Conservation (phyloP, 352 stramenopile genomes). For the Elongisporangium prolatum region DNA sequence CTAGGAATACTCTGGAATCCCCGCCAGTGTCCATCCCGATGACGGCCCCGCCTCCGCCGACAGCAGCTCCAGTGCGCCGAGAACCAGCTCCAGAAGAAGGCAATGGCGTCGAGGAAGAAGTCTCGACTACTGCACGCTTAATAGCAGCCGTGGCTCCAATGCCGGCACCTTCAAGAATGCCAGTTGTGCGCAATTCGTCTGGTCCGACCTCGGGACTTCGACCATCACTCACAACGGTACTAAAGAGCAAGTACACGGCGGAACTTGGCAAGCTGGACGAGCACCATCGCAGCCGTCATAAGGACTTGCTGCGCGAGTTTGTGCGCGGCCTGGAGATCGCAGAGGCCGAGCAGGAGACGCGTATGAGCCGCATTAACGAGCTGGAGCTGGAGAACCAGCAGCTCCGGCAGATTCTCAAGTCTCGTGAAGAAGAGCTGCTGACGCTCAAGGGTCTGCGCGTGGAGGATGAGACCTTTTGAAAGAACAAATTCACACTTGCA, state of each 20-base stretch:
- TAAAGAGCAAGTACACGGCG: constrained; percentile 55
- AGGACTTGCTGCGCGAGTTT: constrained; percentile 63
- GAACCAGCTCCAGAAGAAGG: constrained; percentile 1
- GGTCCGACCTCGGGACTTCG: constrained; percentile 6
- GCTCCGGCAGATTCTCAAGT: constrained; percentile 37
- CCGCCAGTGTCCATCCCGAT: neutral
- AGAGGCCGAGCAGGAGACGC: constrained; percentile 65
- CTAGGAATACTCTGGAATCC: neutral
- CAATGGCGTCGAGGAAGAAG: constrained; percentile 12
- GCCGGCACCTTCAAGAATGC: constrained; percentile 7
- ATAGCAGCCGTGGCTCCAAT: constrained; percentile 3
- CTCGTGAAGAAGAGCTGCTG: constrained; percentile 35
- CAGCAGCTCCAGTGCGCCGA: neutral
- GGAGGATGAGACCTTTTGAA: constrained; percentile 12
- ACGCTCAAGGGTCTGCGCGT: constrained; percentile 14
- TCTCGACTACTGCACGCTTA: constrained; percentile 6
- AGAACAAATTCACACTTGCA: neutral
- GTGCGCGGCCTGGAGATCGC: constrained; percentile 69
- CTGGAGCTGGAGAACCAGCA: constrained; percentile 62
- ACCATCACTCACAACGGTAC: constrained; percentile 47
- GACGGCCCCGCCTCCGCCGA: neutral
- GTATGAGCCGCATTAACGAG: constrained; percentile 67
- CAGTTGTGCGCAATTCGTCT: constrained; percentile 4
- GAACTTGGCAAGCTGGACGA: constrained; percentile 44
- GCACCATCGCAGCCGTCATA: constrained; percentile 27